Base-by-base conservation (phyloP, 257 asterid species). In the Oldenlandia corymbosa region DNA sequence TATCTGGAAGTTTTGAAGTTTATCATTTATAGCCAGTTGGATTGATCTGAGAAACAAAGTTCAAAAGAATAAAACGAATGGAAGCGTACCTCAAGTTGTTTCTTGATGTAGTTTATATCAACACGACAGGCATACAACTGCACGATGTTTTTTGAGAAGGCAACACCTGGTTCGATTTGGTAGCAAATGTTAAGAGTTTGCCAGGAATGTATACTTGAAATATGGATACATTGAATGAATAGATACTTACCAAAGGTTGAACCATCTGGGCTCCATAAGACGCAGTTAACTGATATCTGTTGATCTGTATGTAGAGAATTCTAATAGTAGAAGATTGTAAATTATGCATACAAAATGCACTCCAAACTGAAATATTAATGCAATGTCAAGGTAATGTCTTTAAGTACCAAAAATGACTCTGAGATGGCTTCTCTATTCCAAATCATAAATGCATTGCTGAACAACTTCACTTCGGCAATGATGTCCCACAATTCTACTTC, bases 231-330 rank as follows among this genome's bases (percentile, higher is more conserved):
- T 2, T 5, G 45, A 36, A 66, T 39, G 58, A 11, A 39, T 39
- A 23, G 31, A 49, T 68, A 54, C 70, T 60, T 76, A 88, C 92
- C 96, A 66, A 86, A 78, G 46, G 78, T 26, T 51, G 78, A 66
- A 67, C 92, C 95, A 59, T 80, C 85, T 1, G 84, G 83, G 75
- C 76, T 81, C 96, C 96, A 88, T 21, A 67, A 73, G 23, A 81
- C 78, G 10, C 90, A 78, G 61, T 70, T 86, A 53, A 81, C 88
- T 51, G 81, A 72, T 51, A 72, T 53, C 55, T 45, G 37, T 13
- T 67, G 65, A 46, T 70, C 78, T 55, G 70, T 74, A 10, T 45
- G 81, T 59, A 78, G 45, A 64, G 73, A 66, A 23, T 64, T 80
- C 95, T 88, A 80, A 66, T 72, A 26, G 62, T 31, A 23, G 48